A percentile compares a stretch with the other conserved stretches of the same genome.
Conservation (phyloP, 2,329 filamentous ascomycete species). For the Nigrograna mackinnonii region DNA sequence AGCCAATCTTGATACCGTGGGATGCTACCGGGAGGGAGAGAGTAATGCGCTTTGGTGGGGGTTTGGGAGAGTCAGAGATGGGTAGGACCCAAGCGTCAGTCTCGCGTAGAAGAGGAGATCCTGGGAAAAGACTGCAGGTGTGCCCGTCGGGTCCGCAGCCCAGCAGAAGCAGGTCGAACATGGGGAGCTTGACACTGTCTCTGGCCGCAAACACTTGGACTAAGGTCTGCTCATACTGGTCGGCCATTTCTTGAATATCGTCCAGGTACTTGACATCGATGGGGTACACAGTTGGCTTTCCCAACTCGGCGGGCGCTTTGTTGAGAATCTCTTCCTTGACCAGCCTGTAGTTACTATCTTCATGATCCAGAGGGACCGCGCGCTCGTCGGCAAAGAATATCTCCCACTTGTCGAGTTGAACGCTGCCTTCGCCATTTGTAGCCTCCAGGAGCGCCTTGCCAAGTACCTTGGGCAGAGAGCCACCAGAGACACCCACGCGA, state of each 20-base stretch:
- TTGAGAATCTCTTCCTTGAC: conserved; percentile 86
- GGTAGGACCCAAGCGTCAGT: conserved; percentile 88
- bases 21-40: conserved; percentile 89
- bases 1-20: conserved; percentile 83
- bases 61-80: conserved; percentile 93
- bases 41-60: conserved; percentile 86
- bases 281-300: conserved; percentile 73
- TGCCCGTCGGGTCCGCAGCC: conserved; percentile 96
- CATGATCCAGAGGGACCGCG: conserved; percentile 86
- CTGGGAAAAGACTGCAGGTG: conserved; percentile 95
- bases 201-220: conserved; percentile 85
- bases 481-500: conserved; percentile 91
- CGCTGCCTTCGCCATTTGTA: conserved; percentile 59
- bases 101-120: conserved; percentile 84
- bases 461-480: conserved; percentile 86
- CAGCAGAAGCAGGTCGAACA: conserved; percentile 92
- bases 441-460: conserved; percentile 77
- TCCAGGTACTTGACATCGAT: conserved; percentile 72
- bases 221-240: conserved; percentile 88
- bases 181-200: conserved; percentile 90
- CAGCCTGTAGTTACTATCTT: conserved; percentile 91
- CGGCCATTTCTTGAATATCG: conserved; percentile 88
- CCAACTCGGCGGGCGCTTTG: conserved; percentile 74
- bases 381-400: conserved; percentile 99
- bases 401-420: conserved; percentile 88